Conservation (phyloP, 495 filamentous ascomycete species). For the Hypoxylon lienhwacheense region DNA sequence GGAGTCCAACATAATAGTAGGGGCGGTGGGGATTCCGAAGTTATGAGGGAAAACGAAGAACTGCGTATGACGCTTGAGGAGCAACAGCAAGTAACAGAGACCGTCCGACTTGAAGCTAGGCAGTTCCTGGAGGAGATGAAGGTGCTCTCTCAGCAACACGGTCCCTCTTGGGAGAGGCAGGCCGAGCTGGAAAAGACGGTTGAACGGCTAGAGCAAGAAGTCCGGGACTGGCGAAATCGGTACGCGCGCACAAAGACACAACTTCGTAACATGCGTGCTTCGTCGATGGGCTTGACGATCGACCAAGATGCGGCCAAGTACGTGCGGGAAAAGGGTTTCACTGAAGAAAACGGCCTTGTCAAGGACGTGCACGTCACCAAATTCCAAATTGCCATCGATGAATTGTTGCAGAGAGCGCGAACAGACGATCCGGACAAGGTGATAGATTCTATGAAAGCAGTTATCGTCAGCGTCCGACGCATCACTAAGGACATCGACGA, state of each 20-base stretch:
- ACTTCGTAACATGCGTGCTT: conserved; percentile 75
- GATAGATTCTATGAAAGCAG: conserved; percentile 77
- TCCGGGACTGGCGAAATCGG: conserved; percentile 84
- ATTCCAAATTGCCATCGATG: conserved; percentile 94
- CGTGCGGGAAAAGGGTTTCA: conserved; percentile 69
- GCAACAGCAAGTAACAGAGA: conserved; percentile 82
- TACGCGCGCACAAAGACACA: conserved; percentile 88
- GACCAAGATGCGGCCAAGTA: conserved; percentile 64
- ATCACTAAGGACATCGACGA: conserved; percentile 79
- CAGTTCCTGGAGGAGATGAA: conserved; percentile 89
- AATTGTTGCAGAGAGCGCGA: conserved; percentile 78
- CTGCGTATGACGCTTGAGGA: conserved; percentile 69
- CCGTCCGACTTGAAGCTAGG: conserved; percentile 83
- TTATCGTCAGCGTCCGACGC: conserved; percentile 75
- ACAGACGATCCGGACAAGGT: conserved; percentile 69
- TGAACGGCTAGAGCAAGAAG: conserved; percentile 72
- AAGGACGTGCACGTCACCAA: conserved; percentile 91
- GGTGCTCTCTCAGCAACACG: conserved; percentile 74
- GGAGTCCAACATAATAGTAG: conserved; percentile 45
- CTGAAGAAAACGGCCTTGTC: conserved; percentile 72
- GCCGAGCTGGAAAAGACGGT: conserved; percentile 72
- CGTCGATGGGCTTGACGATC: conserved; percentile 71
- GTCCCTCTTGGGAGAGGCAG: conserved; percentile 78
- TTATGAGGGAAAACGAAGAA: conserved; percentile 71
- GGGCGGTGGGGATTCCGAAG: conserved; percentile 54